phyloP scores from a whole-genome alignment of 2,329 filamentous ascomycete genomes.

The Sclerotinia sclerotiorum region DNA sequence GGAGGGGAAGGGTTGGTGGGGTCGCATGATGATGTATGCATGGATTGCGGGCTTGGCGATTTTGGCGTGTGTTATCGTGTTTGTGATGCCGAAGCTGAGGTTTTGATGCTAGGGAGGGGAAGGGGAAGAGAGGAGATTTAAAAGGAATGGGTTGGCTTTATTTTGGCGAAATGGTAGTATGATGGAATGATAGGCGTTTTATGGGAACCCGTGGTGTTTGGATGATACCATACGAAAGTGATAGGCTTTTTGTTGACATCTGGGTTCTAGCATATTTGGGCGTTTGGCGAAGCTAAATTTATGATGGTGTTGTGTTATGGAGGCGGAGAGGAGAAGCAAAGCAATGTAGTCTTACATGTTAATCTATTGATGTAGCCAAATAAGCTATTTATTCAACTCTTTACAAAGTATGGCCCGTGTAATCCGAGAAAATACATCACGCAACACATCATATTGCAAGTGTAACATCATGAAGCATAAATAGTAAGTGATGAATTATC shows the following conservation, averaged over 20 bases:
- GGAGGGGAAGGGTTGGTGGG: constrained; percentile 87
- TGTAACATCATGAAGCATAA: background rate
- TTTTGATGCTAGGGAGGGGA: constrained; percentile 52
- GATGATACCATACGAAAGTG: constrained; percentile 23
- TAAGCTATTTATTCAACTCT: no score
- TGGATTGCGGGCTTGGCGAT: constrained; percentile 83
- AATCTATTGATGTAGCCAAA: background rate
- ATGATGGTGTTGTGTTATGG: no score
- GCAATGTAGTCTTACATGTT: no score
- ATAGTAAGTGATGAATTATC: background rate
- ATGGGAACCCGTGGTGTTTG: constrained; percentile 3
- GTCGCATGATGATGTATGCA: constrained; percentile 72
- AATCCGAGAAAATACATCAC: no score
- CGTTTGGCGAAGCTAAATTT: background rate
- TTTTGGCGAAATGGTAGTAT: background rate
- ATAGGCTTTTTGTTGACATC: background rate
- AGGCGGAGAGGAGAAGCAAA: no score
- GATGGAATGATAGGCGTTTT: background rate
- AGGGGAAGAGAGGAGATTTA: background rate
- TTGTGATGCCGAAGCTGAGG: constrained; percentile 82
- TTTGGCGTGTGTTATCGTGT: constrained; percentile 75
- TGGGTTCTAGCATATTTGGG: background rate
- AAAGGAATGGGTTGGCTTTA: background rate
- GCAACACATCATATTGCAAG: background rate
- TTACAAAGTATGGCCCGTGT: background rate